Percentiles rank a stretch among this genome's conserved stretches.
Conservation (phyloP, 129 eudicot genomes). For the Centella asiatica region DNA sequence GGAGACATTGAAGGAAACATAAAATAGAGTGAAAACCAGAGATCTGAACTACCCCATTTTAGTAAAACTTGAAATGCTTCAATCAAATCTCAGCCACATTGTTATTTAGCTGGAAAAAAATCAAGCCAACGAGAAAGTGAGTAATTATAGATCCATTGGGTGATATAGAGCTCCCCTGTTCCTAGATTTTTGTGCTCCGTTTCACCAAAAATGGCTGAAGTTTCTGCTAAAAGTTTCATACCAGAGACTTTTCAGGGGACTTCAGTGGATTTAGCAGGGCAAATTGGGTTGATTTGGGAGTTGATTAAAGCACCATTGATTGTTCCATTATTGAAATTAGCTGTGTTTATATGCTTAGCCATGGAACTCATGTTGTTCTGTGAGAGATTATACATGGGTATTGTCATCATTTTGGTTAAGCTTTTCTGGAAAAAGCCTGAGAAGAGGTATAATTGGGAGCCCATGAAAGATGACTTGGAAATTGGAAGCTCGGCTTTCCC, state of each 20-base stretch:
- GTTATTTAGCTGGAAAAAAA: not conserved
- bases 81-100: conserved; percentile 8
- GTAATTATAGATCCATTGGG: not conserved
- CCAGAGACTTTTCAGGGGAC: conserved; percentile 60
- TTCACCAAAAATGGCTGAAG: conserved; percentile 51
- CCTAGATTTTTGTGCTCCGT: conserved; percentile 8
- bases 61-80: not conserved
- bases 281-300: conserved; percentile 52
- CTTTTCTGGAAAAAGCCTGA: conserved; percentile 74
- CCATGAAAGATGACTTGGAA: conserved; percentile 57
- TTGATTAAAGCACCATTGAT: conserved; percentile 45
- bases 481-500: conserved; percentile 50
- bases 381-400: conserved; percentile 81
- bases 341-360: conserved; percentile 47
- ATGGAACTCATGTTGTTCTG: conserved; percentile 62
- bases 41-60: not conserved
- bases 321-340: conserved; percentile 59
- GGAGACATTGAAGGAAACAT: not conserved
- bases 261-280: conserved; percentile 41
- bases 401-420: conserved; percentile 51
- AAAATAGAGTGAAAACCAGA: conserved; percentile 6
- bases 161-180: conserved; percentile 9
- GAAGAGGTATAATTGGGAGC: conserved; percentile 58
- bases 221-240: conserved; percentile 32
- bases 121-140: too few relatives aligned